phyloP scores from a whole-genome alignment of 805 yeast genomes.

The Pichia phayaonensis region DNA sequence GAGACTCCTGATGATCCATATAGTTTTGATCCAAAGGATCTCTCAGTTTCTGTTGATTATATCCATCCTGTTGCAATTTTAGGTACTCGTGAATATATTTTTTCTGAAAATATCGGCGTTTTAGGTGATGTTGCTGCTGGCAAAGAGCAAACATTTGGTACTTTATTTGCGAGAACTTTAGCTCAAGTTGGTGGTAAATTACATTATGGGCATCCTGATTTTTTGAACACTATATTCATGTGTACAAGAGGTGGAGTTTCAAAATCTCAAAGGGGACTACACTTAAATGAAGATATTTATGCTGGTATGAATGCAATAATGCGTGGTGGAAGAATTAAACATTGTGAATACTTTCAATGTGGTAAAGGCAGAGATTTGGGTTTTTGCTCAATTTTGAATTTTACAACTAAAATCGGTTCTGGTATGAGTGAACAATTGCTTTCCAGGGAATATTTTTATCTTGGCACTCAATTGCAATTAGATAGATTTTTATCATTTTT shows the following conservation, averaged over 20 bases:
- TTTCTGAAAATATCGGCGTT: slow-evolving; percentile 75
- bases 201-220: slow-evolving; percentile 86
- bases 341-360: slow-evolving; percentile 77
- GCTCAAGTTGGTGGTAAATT: slow-evolving; percentile 78
- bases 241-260: slow-evolving; percentile 83
- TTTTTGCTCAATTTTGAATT: slow-evolving; percentile 73
- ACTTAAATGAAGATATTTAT: slow-evolving; percentile 77
- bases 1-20: slow-evolving; percentile 23
- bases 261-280: slow-evolving; percentile 76
- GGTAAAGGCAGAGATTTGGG: slow-evolving; percentile 86
- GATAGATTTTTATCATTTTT: slow-evolving; percentile 75
- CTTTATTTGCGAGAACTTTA: slow-evolving; percentile 72
- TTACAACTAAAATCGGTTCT: slow-evolving; percentile 80
- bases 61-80: slow-evolving; percentile 66
- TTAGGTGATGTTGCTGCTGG: slow-evolving; percentile 86
- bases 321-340: slow-evolving; percentile 79
- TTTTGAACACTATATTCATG: slow-evolving; percentile 68
- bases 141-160: slow-evolving; percentile 83
- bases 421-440: slow-evolving; percentile 89
- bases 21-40: slow-evolving; percentile 2
- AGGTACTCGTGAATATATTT: slow-evolving; percentile 78
- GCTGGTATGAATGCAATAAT: slow-evolving; percentile 77
- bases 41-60: slow-evolving; percentile 11
- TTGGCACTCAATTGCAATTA: slow-evolving; percentile 68
- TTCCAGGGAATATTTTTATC: slow-evolving; percentile 72